Base-by-base conservation (phyloP, 306 rosid species). In the Rosa chinensis region DNA sequence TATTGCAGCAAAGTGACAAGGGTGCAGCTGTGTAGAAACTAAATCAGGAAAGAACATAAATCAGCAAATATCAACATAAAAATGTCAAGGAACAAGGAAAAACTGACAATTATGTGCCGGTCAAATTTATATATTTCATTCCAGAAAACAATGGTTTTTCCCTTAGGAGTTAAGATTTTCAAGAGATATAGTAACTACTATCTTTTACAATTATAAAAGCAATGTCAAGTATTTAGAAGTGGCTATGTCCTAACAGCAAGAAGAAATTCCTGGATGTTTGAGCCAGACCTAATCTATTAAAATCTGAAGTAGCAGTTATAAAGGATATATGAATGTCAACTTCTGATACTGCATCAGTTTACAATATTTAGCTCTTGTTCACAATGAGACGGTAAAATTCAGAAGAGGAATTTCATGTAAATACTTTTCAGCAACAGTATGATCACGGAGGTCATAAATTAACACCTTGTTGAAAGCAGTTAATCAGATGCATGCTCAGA, bases 1-100 rank as follows among this genome's bases (percentile, higher is more conserved):
- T 85, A 87, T 89, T 91, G 85, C 92, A 84, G 83, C 97, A 94
- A 71, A 94, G 92, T 40, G 97, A 92, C 58, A 92, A 81, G 8
- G 99, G 97, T n/a, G 89, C 94, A 77, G 90, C 97, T 77, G 84
- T 66, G 84, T 92, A 92, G 92, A 89, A 94, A 77, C 97, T 94
- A 89, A 84, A 78, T 85, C 79, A 67, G 84, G 85, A 83, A 86
- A 71, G 40, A 77, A 77, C 70, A 69, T 53, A 77, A 5, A 86
- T 89, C 79, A 90, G 78, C 39, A 73, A 66, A 35, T 70, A 61
- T 66, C 75, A 75, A 32, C 25, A 55, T n/a, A 75, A 35, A 32
- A 66, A 8, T 6, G 10, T 3, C 50, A 53, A 56, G 42, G 42
- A 40, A 45, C 58, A 45, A 3, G 13, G 28, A 18, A 9, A 61